Conservation (phyloP, 2,329 filamentous ascomycete genomes). For the Aotearoamyces nothofagi region DNA sequence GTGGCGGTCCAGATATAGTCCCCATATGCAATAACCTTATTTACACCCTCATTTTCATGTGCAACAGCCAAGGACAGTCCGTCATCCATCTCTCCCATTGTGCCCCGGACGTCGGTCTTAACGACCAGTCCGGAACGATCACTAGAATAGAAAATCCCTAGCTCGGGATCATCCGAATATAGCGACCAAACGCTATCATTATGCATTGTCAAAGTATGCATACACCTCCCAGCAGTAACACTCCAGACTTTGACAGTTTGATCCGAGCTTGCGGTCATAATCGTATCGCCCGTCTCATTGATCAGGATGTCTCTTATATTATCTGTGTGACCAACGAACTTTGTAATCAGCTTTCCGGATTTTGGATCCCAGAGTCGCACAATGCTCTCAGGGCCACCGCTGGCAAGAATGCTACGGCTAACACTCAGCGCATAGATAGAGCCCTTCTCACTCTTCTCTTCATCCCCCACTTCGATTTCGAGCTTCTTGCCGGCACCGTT, state of each 20-base stretch:
- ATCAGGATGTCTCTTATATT: slow-evolving; percentile 86
- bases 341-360: slow-evolving; percentile 80
- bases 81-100: slow-evolving; percentile 63
- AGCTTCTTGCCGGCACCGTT: slow-evolving; percentile 74
- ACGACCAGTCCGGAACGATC: slow-evolving; percentile 89
- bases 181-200: slow-evolving; percentile 96
- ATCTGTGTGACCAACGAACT: slow-evolving; percentile 92
- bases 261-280: slow-evolving; percentile 89
- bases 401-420: slow-evolving; percentile 69
- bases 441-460: slow-evolving; percentile 77
- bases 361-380: slow-evolving; percentile 85
- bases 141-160: slow-evolving; percentile 87
- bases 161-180: slow-evolving; percentile 71
- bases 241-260: slow-evolving; percentile 98
- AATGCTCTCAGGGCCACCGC: slow-evolving; percentile 85
- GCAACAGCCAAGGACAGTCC: slow-evolving; percentile 81
- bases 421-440: slow-evolving; percentile 86
- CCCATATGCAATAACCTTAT: slow-evolving; percentile 39
- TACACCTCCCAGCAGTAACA: slow-evolving; percentile 83
- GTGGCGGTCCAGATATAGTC: slow-evolving; percentile 56
- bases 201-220: slow-evolving; percentile 98
- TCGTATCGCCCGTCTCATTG: slow-evolving; percentile 74
- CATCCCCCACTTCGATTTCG: slow-evolving; percentile 71
- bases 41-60: slow-evolving; percentile 78
- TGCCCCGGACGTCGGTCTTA: slow-evolving; percentile 78